These are phyloP conservation scores for Blumeria hordei DNA, from an alignment of 2,329 filamentous ascomycete species.

Conservation along the genomic window DNA sequence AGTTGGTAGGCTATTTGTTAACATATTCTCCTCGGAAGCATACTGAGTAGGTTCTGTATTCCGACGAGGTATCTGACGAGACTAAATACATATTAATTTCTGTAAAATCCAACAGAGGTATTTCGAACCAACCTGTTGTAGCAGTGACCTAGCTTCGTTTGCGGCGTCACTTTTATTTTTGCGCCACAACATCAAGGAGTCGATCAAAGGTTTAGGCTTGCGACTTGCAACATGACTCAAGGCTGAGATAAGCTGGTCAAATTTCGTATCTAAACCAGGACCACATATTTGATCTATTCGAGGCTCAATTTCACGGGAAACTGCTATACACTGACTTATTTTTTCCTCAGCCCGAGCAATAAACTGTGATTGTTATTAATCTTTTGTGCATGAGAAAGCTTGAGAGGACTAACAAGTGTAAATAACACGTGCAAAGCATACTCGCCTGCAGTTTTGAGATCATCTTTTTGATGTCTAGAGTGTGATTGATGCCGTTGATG, in stretches of 20 bases:
- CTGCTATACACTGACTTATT: slow-evolving; percentile 66
- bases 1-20: slow-evolving; percentile 8
- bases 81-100: background rate
- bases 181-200: slow-evolving; percentile 94
- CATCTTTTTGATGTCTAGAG: slow-evolving; percentile 42
- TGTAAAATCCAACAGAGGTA: background rate
- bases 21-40: slow-evolving; percentile 7
- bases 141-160: slow-evolving; percentile 35
- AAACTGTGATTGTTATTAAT: slow-evolving; percentile 32
- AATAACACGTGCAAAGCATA: slow-evolving; percentile 93
- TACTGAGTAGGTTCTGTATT: slow-evolving; percentile 41
- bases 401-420: slow-evolving; percentile 41
- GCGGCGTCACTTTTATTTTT: slow-evolving; percentile 87
- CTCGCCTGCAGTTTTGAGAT: slow-evolving; percentile 86
- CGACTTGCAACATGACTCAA: slow-evolving; percentile 84
- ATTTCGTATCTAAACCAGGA: slow-evolving; percentile 61
- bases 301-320: slow-evolving; percentile 56
- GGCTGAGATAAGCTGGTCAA: slow-evolving; percentile 84
- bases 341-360: slow-evolving; percentile 94
- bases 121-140: slow-evolving; percentile 22
- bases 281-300: slow-evolving; percentile 80
- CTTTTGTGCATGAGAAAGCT: slow-evolving; percentile 1
- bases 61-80: slow-evolving; percentile 29
- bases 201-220: slow-evolving; percentile 84
- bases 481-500: slow-evolving; percentile 38